phyloP scores from a whole-genome alignment of 371 early-diverging fungal genomes.

The Dinochytrium kinnereticum region DNA sequence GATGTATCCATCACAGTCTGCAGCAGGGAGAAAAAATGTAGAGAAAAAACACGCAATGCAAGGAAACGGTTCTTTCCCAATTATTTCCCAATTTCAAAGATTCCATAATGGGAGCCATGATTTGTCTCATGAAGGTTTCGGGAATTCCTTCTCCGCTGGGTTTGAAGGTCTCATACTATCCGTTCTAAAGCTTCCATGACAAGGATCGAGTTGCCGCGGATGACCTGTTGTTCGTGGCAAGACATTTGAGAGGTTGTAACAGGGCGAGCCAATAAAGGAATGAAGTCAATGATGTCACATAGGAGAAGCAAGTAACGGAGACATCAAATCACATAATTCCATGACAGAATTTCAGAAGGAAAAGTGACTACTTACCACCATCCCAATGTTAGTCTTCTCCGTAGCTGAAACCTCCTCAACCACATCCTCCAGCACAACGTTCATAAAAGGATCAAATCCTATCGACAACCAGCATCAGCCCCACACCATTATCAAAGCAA shows the following conservation, averaged over 20 bases:
- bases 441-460: constrained; percentile 99
- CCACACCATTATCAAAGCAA: too few relatives aligned
- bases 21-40: too few relatives aligned
- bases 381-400: constrained; percentile 78
- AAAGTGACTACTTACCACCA: constrained; percentile 78
- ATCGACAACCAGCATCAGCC: constrained; percentile 1
- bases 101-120: neutral
- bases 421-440: constrained; percentile 96
- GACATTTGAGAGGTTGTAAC: neutral
- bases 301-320: neutral
- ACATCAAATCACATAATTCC: too few relatives aligned
- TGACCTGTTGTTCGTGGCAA: constrained; percentile 62
- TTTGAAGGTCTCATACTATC: constrained; percentile 46
- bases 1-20: too few relatives aligned
- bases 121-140: too few relatives aligned
- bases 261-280: neutral
- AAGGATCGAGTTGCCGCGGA: constrained; percentile 93
- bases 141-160: neutral
- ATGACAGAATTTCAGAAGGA: too few relatives aligned
- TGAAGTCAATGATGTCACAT: neutral
- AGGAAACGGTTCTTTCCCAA: too few relatives aligned
- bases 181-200: constrained; percentile 91
- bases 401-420: constrained; percentile 78
- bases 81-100: too few relatives aligned
- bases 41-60: too few relatives aligned